Base-by-base conservation (phyloP, 2,329 filamentous ascomycete genomes). In the Allantophomopsis cytisporea region DNA sequence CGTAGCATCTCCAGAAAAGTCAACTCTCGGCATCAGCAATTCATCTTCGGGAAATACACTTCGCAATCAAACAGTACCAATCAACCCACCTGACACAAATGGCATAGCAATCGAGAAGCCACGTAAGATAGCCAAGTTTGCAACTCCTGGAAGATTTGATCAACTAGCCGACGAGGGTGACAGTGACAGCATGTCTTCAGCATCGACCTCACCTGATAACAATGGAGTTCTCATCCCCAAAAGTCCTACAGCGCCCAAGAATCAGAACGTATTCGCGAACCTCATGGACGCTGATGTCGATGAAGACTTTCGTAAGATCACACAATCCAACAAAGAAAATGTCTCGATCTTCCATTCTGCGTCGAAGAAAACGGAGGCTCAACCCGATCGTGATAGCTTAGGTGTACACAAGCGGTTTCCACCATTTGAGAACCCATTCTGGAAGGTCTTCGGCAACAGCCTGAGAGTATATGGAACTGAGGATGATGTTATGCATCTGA, bases 391-490 rank as follows among this genome's bases (percentile, higher is more conserved):
- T 5, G 23, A 28, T 28, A 34, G 3, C 12, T 6, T 7, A 8
- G 31, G 31, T 7, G 15, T n/a, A 6, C 6, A 7, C 6, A 34
- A 34, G 31, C 5, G 23, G 23, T 28, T 28, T 10, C 23, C 15
- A 31, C 15, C 20, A 23, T 17, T 10, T 8, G 31, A 34, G 21
- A 7, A 14, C 7, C 14, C 10, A 30, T 56, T 58, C 40, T 59
- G 56, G 56, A 38, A 44, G 13, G 35, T 41, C 6, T 58, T 51
- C 41, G 36, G 36, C 11, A 59, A 59, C 38, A 52, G 48, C 31
- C 35, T 59, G 35, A 46, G 55, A n/a, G 54, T 59, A 16, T 52
- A 55, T 43, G 49, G 50, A 4, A 48, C 45, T n/a, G 47, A 54
- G 16, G 31, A 17, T 15, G 31, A 17, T 14, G 31, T 34, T 34